These are phyloP conservation scores for Tilletia indica DNA, from an alignment of 1,284 basidiomycete genomes.

Conservation along the genomic window DNA sequence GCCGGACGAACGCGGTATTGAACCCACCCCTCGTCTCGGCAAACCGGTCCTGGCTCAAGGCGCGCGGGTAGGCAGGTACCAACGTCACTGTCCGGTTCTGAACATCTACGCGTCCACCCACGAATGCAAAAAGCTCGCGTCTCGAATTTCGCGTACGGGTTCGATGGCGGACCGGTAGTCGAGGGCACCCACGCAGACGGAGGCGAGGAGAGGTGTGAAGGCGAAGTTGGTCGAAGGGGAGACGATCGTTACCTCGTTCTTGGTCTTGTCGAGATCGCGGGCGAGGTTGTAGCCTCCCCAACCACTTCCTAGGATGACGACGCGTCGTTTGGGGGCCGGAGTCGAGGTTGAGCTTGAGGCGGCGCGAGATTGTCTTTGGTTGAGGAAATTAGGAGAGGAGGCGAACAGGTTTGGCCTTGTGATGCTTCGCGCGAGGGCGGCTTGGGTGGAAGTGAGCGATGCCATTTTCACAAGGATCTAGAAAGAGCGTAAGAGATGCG, in stretches of 20 bases:
- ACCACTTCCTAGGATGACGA: slow-evolving; percentile 20
- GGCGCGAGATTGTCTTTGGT: no score
- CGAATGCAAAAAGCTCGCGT: slow-evolving; percentile 56
- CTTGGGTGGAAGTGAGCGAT: no score
- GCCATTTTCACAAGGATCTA: no score
- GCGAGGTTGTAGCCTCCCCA: slow-evolving; percentile 20
- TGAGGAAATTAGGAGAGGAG: no score
- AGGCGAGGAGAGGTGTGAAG: slow-evolving; percentile 36
- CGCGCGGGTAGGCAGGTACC: slow-evolving; percentile 25
- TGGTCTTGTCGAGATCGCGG: slow-evolving; percentile 20
- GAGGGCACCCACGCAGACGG: slow-evolving; percentile 56
- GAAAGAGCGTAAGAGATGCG: no score
- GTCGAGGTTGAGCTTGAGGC: neutral
- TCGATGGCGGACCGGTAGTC: slow-evolving; percentile 76
- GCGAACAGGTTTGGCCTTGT: no score
- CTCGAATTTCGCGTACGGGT: slow-evolving; percentile 63
- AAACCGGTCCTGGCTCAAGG: slow-evolving; percentile 36
- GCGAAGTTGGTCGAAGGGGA: slow-evolving; percentile 50
- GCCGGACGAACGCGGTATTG: slow-evolving; percentile 56
- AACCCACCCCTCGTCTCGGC: slow-evolving; percentile 21
- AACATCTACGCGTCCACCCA: slow-evolving; percentile 52
- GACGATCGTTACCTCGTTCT: slow-evolving; percentile 33
- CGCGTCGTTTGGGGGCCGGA: slow-evolving; percentile 10
- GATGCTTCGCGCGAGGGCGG: no score
- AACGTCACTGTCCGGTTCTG: slow-evolving; percentile 16